Evolutionary conservation across 345 rosid genomes (phyloP), one percentile per base, ranked within the genome.

Genomic region (Gossypium ekmanianum): DNA sequence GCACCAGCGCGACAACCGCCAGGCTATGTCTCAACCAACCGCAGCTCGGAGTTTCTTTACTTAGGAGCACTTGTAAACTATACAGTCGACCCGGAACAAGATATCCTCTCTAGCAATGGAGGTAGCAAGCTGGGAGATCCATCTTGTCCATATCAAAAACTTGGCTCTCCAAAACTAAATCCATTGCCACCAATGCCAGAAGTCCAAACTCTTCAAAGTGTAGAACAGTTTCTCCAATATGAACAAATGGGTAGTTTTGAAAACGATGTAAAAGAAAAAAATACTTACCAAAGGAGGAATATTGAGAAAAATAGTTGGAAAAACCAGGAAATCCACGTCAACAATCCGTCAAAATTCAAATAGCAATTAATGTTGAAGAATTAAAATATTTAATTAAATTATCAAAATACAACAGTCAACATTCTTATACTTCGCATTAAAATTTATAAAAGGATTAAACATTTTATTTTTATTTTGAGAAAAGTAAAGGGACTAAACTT

Each of bases 121-220:
- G 78, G 82, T 16, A 71, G 83, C 10, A 88, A 79, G 55, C 82
- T 88, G 13, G 84, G 90, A 57, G 84, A 82, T 12, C 71, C 91
- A 2, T 48, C 85, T 17, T 74, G 80, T 14, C 82, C 79, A 66
- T 87, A 88, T 79, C 87, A 74, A 57, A 92, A 91, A 58, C 80
- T 88, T 3, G 96, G 90, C 51, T 93, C 99, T 1, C 98, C 98
- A 7, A 98, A 95, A 87, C 90, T 93, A 54, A 91, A 79, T 57
- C 98, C 97, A 7, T 83, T 95, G 43, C 97, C 99, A 18, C 97
- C 97, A 26, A 82, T 91, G 61, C 99, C 97, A 6, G 84, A 85
- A 61, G 75, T 84, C 56, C 88, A 77, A 2, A 84, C 55, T 45
- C 75, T 78, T 76, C 76, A 76, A 65, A 88, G 88, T 56, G 83